Evolutionary conservation across 768 basidiomycete genomes (phyloP), one percentile per base, ranked within the genome.

Genomic region (Boletellus emodensis): DNA sequence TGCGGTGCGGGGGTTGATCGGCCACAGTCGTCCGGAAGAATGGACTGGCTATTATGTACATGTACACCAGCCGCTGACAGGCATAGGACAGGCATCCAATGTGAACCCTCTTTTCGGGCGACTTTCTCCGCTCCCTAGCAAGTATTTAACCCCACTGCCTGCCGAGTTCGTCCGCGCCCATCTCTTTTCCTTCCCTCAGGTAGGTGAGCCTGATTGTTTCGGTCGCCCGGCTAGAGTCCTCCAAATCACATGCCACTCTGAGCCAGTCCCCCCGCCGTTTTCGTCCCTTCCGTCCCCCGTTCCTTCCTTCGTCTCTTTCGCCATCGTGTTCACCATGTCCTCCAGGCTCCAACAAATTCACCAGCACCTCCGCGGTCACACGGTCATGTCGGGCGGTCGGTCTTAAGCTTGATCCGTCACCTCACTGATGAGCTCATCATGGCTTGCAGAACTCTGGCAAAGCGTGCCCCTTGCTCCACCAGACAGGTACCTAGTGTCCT

Each of bases 391-490:
- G 24, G 76, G 75, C 68, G 83, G 84, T 84, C 64, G 49, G 78
- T 58, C 38, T 34, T 53, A 6, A 24, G 24, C 24, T 24, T 26
- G 52, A 55, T 65, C 46, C 48, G 49, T 40, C 39, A 7, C 2
- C 28, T 28, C 14, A 1, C 0, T 18, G 26, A 40, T 34, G 40
- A 17, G 10, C 41, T 18, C 32, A 13, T 46, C 40, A 17, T 26
- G 24, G 4, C 24, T 37, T 17, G 44, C 68, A 90, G 88, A 90
- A 75, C 65, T 72, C 44, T 93, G 89, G 89, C 73, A 84, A 54
- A 65, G 71, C 49, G 85, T 93, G 22, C 86, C 88, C 35, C 82
- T 90, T 54, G 90, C 90, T 17, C 90, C 90, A 34, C 87, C 90
- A 11, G 90, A 93, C 63, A 87, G 85, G 90, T 89, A 46, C 13